These are phyloP conservation scores for Bryoerythrophyllum caledonicum DNA, from an alignment of 225 moss, liverwort and hornwort genomes.

Conservation along the genomic window DNA sequence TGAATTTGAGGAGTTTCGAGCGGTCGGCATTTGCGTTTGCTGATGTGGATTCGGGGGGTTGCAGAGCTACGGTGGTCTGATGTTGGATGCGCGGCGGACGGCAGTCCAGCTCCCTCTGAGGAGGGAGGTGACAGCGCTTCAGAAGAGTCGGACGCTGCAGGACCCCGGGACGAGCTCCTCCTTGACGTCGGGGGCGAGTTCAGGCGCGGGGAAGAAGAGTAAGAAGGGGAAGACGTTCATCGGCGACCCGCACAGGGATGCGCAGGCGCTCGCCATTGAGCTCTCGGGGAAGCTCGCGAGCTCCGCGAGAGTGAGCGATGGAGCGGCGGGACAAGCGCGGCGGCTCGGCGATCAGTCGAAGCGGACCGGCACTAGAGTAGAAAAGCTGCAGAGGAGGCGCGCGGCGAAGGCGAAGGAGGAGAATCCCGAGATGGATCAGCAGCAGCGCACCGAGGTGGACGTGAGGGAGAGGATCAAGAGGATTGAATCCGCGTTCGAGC, in stretches of 20 bases:
- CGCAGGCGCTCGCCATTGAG: conserved; percentile 40
- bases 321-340: conserved; percentile 9
- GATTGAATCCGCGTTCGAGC: conserved; percentile 29
- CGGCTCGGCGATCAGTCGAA: conserved; percentile 6
- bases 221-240: conserved; percentile 36
- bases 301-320: neutral
- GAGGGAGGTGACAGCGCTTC: conserved; percentile 50
- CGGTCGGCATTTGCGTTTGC: neutral
- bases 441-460: conserved; percentile 6
- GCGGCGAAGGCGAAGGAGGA: conserved; percentile 25
- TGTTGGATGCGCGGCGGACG: conserved; percentile 57
- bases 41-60: neutral
- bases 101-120: conserved; percentile 44
- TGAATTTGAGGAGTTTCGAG: neutral
- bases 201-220: conserved; percentile 14
- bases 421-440: conserved; percentile 23
- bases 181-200: conserved; percentile 33
- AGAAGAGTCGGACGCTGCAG: conserved; percentile 47
- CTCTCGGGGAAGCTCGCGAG: conserved; percentile 40
- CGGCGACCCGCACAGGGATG: conserved; percentile 50
- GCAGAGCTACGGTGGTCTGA: conserved; percentile 51
- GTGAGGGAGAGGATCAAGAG: conserved; percentile 36
- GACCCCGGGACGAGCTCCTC: conserved; percentile 50
- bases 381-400: conserved; percentile 27
- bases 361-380: conserved; percentile 13